Evolutionary conservation across 495 filamentous ascomycete species (phyloP), one percentile per base, ranked within the genome.

Genomic region (Penicillium lagena): DNA sequence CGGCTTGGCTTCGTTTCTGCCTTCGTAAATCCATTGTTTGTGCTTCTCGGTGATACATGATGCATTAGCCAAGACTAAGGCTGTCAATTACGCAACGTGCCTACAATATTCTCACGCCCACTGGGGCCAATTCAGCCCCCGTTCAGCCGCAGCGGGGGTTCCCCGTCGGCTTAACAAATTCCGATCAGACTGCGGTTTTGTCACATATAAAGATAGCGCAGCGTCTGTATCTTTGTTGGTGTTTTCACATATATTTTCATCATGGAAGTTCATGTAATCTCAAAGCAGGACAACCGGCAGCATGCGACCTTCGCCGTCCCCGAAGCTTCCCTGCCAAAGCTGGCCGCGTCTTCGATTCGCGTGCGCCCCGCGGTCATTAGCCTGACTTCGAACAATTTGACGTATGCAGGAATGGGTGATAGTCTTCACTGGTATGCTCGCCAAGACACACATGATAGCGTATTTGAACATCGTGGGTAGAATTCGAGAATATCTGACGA

Each of bases 321-420:
- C 6, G 30, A 14, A 2, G 12, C 15, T 7, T 7, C 35, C 1
- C 27, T 22, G 5, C 14, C 4, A 3, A 4, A 40, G 7, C 38
- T 60, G 3, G 12, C 43, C 0, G 38, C 42, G 7, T 59, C 55
- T 0, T 68, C 66, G 1, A 35, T 81, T 37, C 70, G 75, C 22
- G 50, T 78, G 10, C 70, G 61, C 22, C 59, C 71, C 4, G 53
- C 49, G 1, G 54, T 78, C 1, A 35, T 80, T 13, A 62, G 68
- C 22, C 54, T 81, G 0, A 76, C 76, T 0, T 72, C 73, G 12
- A 80, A 80, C 59, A 81, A 77, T 52, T 60, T 80, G 35, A 70
- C 63, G 7, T 82, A 81, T 52, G 77, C 76, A 6, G 59, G 55
- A 10, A 27, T 73, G 3, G 78, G 77, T 12, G 49, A 59, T 35